Base-by-base conservation (phyloP, 306 rosid species). In the Lagenaria siceraria region DNA sequence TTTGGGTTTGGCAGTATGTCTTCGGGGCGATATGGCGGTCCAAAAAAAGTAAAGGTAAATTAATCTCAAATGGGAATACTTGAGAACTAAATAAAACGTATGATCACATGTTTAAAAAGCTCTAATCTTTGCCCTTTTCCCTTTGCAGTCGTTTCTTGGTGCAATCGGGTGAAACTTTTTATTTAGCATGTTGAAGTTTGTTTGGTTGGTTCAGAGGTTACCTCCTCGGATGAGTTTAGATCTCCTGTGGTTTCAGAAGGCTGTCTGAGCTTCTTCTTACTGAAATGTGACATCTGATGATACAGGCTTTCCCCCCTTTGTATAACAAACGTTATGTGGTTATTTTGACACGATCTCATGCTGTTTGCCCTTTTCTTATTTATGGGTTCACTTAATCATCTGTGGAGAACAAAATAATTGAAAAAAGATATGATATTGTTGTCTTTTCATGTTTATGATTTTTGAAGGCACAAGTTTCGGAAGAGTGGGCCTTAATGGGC, bases 11-110 rank as follows among this genome's bases (percentile, higher is more conserved):
- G 88, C 75, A 79, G 81, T 83, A 58, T 81, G 6, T 52, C 83
- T 17, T 38, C 88, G 64, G 24, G 80, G 33, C 86, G 79, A 81
- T 48, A 83, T 19, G 70, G 82, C 25, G 43, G 87, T 70, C 51
- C 86, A 1, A 35, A 78, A 54, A 91, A 80, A 76, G 18, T 71
- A 65, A 93, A 84, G 97, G 96, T 91, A 82, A 36, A 74, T 58
- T 68, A 81, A 78, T 78, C 77, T 10, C 31, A 8, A 38, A 7
- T 75, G 25, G 29, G 48, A 64, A 29, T 29, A 29, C 3, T 29
- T 29, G 33, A 2, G 33, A 0, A 53, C 53, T 52, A 24, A 59
- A 5, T 65, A 42, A 8, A 53, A 59, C 29, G 35, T 31, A 8
- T 29, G 33, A 5, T 25, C 48, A 40, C 66, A 13, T 60, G 9